phyloP scores from a whole-genome alignment of 305 asterid genomes.

The Plantago rigida region DNA sequence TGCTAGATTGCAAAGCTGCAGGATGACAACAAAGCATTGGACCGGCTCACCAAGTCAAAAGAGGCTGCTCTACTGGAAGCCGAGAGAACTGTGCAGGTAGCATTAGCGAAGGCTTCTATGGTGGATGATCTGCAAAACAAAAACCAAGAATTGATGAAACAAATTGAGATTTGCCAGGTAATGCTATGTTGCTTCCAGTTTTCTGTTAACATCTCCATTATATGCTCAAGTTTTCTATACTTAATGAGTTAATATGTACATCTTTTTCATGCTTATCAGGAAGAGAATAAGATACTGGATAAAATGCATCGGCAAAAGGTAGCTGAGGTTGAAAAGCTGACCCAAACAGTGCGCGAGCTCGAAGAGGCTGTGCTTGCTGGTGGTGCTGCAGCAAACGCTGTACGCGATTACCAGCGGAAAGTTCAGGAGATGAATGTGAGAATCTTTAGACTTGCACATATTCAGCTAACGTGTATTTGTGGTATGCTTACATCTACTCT shows the following conservation, averaged over 20 bases:
- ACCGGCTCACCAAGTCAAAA: constrained; percentile 90
- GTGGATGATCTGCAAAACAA: constrained; percentile 98
- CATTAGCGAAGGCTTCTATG: constrained; percentile 96
- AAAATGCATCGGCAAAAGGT: constrained; percentile 94
- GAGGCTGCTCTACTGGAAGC: constrained; percentile 97
- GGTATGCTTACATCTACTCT: constrained; percentile 12
- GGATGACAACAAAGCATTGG: constrained; percentile 94
- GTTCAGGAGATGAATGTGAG: constrained; percentile 98
- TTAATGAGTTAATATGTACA: neutral
- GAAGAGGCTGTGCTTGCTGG: constrained; percentile 99
- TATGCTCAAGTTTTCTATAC: constrained; percentile 2
- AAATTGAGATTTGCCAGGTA: constrained; percentile 99
- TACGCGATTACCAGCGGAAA: constrained; percentile 95
- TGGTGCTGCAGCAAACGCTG: constrained; percentile 99
- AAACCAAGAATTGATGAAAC: constrained; percentile 97
- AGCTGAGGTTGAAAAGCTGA: constrained; percentile 96
- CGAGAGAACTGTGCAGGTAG: constrained; percentile 89
- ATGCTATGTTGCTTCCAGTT: constrained; percentile 8
- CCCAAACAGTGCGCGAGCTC: constrained; percentile 96
- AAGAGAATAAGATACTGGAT: constrained; percentile 92
- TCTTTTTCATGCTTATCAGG: constrained; percentile 40
- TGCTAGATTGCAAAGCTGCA: constrained; percentile 80
- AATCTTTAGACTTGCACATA: constrained; percentile 15
- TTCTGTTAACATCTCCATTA: constrained; percentile 5
- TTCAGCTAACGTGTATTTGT: constrained; percentile 10